Conservation (phyloP, 805 yeast genomes). For the Metschnikowia dekortorum region DNA sequence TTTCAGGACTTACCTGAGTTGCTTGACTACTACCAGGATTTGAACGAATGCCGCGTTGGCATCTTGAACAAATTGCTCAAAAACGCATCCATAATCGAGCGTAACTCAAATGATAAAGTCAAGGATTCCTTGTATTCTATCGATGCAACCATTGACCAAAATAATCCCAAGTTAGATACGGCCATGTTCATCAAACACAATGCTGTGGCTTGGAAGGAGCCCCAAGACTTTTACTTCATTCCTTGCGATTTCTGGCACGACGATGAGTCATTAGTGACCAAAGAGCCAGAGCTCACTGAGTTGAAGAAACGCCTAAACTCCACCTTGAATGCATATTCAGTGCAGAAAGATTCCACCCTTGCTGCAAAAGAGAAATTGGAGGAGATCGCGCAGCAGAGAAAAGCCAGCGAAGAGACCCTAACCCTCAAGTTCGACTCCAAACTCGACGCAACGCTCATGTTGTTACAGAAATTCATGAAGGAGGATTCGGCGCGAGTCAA, state of each 20-base stretch:
- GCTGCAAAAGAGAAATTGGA: conserved; percentile 50
- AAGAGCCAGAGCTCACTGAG: conserved; percentile 53
- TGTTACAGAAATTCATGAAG: conserved; percentile 59
- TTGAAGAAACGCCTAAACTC: conserved; percentile 49
- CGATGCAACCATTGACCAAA: conserved; percentile 58
- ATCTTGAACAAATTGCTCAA: conserved; percentile 66
- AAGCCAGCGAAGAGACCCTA: conserved; percentile 30
- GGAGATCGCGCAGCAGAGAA: conserved; percentile 35
- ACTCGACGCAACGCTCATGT: conserved; percentile 46
- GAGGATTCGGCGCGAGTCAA: conserved; percentile 72
- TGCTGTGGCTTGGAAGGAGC: conserved; percentile 70
- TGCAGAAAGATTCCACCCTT: conserved; percentile 38
- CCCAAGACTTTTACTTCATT: conserved; percentile 75
- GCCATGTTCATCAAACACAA: conserved; percentile 94
- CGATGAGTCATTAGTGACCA: conserved; percentile 67
- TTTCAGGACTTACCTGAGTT: conserved; percentile 92
- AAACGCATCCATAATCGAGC: conserved; percentile 59
- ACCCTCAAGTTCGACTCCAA: conserved; percentile 51
- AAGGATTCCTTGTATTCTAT: conserved; percentile 49
- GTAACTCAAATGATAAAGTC: conserved; percentile 40
- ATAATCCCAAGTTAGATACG: conserved; percentile 70
- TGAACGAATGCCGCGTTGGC: conserved; percentile 73
- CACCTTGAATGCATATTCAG: conserved; percentile 35
- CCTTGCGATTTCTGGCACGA: conserved; percentile 98
- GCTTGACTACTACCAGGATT: conserved; percentile 76